A percentile compares a stretch with the other conserved stretches of the same genome.
phyloP scores from a whole-genome alignment of 2,329 filamentous ascomycete species.

The Colletotrichum chlorophyti region DNA sequence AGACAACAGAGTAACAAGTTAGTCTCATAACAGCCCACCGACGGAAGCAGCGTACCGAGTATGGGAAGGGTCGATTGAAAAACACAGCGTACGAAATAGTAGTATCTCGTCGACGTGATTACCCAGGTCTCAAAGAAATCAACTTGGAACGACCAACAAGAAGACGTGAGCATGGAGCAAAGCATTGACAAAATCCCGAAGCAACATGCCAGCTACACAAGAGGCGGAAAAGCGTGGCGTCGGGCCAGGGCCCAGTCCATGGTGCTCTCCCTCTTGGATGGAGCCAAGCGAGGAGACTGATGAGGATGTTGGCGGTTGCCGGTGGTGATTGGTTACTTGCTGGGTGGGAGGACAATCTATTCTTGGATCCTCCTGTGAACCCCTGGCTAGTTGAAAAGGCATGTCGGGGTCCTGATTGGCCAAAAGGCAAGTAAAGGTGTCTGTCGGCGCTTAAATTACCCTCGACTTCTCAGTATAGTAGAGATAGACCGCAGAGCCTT shows the following conservation, averaged over 20 bases:
- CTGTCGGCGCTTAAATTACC: constrained; percentile 32
- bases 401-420: constrained; percentile 29
- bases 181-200: constrained; percentile 12
- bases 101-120: neutral
- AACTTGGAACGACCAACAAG: constrained; percentile 1
- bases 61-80: neutral
- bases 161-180: neutral
- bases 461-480: constrained; percentile 18
- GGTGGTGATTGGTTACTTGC: constrained; percentile 22
- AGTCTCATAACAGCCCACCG: neutral
- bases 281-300: constrained; percentile 19
- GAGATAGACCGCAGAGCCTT: neutral
- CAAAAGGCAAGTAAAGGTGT: constrained; percentile 22
- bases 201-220: constrained; percentile 2
- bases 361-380: constrained; percentile 28
- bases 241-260: constrained; percentile 11
- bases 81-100: neutral
- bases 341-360: constrained; percentile 29
- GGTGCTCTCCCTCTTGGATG: constrained; percentile 24
- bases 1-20: neutral
- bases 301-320: constrained; percentile 1
- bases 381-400: constrained; percentile 8
- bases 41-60: neutral
- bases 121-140: neutral
- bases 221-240: constrained; percentile 8